Percentiles rank a stretch among this genome's conserved stretches.
Evolutionary conservation across 345 rosid genomes (phyloP).

Genomic region (Microthlaspi erraticum): DNA sequence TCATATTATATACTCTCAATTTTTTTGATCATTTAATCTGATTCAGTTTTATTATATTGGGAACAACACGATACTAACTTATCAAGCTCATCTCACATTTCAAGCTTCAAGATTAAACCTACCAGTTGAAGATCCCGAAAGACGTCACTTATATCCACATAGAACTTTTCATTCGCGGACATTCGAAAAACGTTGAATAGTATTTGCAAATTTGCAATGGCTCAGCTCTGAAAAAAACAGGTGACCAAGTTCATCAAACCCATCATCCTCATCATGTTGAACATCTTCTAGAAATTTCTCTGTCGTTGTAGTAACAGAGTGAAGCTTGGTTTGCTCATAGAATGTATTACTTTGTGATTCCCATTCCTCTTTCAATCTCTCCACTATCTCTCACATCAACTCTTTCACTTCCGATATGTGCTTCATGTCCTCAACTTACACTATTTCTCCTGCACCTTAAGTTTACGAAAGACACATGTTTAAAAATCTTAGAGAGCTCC

Average conservation of each 20-base stretch:
- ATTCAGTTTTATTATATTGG: too few relatives aligned
- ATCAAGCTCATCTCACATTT: too few relatives aligned
- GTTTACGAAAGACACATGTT: slow-evolving; percentile 31
- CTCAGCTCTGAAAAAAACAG: slow-evolving; percentile 41
- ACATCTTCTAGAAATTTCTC: slow-evolving; percentile 4
- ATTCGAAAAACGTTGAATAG: background rate
- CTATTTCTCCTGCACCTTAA: slow-evolving; percentile 57
- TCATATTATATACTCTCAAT: too few relatives aligned
- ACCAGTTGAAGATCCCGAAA: too few relatives aligned
- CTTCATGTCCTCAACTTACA: slow-evolving; percentile 58
- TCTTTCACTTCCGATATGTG: slow-evolving; percentile 63
- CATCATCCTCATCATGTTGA: slow-evolving; percentile 34
- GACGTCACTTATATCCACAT: too few relatives aligned
- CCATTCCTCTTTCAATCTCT: slow-evolving; percentile 61
- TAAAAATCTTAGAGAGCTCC: background rate
- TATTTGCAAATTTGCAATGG: slow-evolving; percentile 32
- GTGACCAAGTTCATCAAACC: slow-evolving; percentile 52
- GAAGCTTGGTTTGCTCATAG: slow-evolving; percentile 54
- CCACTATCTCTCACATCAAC: slow-evolving; percentile 52
- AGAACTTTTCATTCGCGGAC: background rate
- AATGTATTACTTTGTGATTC: slow-evolving; percentile 53
- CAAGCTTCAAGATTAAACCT: too few relatives aligned
- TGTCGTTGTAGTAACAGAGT: slow-evolving; percentile 22
- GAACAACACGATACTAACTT: too few relatives aligned
- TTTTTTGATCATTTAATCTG: too few relatives aligned